Conservation (phyloP, 306 rosid genomes). For the Cicer judaicum region DNA sequence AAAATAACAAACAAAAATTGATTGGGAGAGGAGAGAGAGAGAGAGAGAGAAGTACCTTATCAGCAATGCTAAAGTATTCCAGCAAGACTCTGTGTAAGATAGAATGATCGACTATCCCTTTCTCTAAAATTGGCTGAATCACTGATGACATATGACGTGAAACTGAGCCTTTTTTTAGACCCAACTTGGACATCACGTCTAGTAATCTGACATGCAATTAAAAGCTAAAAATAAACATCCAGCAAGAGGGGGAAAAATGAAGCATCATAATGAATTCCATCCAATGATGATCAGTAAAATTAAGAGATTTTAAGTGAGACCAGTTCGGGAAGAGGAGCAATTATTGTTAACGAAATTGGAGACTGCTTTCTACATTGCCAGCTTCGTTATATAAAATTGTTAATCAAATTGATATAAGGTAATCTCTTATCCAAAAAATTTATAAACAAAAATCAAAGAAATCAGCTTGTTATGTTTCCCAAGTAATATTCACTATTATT, state of each 20-base stretch:
- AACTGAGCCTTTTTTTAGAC: constrained; percentile 80
- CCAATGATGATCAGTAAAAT: constrained; percentile 15
- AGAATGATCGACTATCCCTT: constrained; percentile 96
- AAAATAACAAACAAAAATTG: constrained; percentile 32
- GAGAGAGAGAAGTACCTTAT: constrained; percentile 60
- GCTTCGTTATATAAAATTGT: constrained; percentile 15
- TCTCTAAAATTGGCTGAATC: constrained; percentile 92
- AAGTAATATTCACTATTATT: not conserved
- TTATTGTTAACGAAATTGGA: constrained; percentile 18
- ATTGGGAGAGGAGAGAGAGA: not conserved
- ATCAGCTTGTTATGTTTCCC: constrained; percentile 10
- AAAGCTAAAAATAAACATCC: constrained; percentile 23
- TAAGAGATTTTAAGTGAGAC: constrained; percentile 28
- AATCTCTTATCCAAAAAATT: constrained; percentile 2
- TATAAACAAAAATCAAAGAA: constrained; percentile 15
- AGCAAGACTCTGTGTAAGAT: constrained; percentile 77
- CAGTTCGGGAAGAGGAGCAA: constrained; percentile 14
- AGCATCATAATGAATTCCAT: constrained; percentile 16
- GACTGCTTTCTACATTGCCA: constrained; percentile 1
- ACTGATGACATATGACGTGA: constrained; percentile 74
- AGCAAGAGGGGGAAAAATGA: constrained; percentile 8
- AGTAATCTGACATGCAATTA: constrained; percentile 60
- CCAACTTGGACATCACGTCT: constrained; percentile 78
- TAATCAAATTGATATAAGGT: constrained; percentile 22
- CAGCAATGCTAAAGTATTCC: constrained; percentile 85